These are phyloP conservation scores for Thelonectria rubi DNA, from an alignment of 2,329 filamentous ascomycete genomes.

Conservation along the genomic window DNA sequence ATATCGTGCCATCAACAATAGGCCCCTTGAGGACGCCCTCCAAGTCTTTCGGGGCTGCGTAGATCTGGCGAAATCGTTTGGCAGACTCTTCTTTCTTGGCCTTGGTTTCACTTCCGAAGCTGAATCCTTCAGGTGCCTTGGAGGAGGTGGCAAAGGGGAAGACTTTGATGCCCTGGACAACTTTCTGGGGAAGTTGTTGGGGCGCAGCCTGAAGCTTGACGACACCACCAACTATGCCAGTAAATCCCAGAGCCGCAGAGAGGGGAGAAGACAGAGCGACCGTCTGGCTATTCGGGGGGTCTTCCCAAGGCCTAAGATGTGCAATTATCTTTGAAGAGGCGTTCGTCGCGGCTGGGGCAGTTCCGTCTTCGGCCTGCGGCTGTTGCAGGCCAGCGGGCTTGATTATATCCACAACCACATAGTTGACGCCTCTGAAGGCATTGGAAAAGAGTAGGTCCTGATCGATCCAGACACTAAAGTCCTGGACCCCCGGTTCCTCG, in stretches of 20 bases:
- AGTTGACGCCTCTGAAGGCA: slow-evolving; percentile 78
- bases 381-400: slow-evolving; percentile 81
- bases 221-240: slow-evolving; percentile 83
- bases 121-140: slow-evolving; percentile 72
- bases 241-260: slow-evolving; percentile 75
- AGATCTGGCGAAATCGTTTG: slow-evolving; percentile 76
- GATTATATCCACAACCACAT: slow-evolving; percentile 85
- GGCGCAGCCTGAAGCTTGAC: slow-evolving; percentile 88
- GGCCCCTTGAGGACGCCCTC: slow-evolving; percentile 81
- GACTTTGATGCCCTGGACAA: slow-evolving; percentile 74
- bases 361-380: slow-evolving; percentile 73
- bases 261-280: slow-evolving; percentile 81
- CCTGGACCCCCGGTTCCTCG: slow-evolving; percentile 63
- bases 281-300: slow-evolving; percentile 84
- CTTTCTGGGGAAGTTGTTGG: slow-evolving; percentile 71
- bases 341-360: slow-evolving; percentile 58
- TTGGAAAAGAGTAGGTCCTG: slow-evolving; percentile 76
- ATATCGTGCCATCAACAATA: slow-evolving; percentile 85
- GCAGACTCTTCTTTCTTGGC: slow-evolving; percentile 81
- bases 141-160: slow-evolving; percentile 76
- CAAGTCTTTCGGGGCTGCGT: slow-evolving; percentile 63
- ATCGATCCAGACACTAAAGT: slow-evolving; percentile 85
- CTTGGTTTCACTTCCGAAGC: slow-evolving; percentile 88
- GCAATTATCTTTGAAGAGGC: slow-evolving; percentile 73
- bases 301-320: slow-evolving; percentile 79